Evolutionary conservation across 176 grass and related monocot species (phyloP), one percentile per base, ranked within the genome.

Genomic region (Musa itinerans): DNA sequence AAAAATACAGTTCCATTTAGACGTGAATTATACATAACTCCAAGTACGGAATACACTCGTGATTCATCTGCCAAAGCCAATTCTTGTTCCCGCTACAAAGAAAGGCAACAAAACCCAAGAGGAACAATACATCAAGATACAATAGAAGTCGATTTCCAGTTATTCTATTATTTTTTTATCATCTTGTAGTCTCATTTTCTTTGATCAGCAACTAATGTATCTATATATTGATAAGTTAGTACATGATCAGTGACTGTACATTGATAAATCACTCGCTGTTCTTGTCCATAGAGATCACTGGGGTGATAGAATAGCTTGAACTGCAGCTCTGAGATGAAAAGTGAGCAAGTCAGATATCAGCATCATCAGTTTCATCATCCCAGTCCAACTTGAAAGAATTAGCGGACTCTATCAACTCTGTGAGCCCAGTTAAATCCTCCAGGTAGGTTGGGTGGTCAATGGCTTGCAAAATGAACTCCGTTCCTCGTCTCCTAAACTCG

Each of bases 361-460:
- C 64, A 54, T 83, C 82, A n/a, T 86, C 86, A 11, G 55, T 68
- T 72, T 93, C 93, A 67, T 89, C 83, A 50, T 84, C 53, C 90
- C 88, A 97, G 21, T 93, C 90, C 11, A 97, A 64, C 63, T 81
- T 54, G 20, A 78, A 87, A 74, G 63, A 82, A 68, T 73, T 69
- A 2, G 81, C 86, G 1, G 87, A 87, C 74, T 89, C 87, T 83
- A 87, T 97, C 81, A 93, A 80, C 53, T 91, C 94, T 3, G 94
- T 97, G 50, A 97, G 78, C 63, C 94, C 94, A 1, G 90, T 93
- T 54, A 97, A 62, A 83, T 97, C 90, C 73, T 97, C 94, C 69
- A 97, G 69, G 74, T 97, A 97, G 19, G 90, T 89, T 20, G 94
- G 90, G 65, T 97, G 88, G 24, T 93, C 90, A 64, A 97, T 91